Conservation (phyloP, 371 early-diverging fungal genomes). For the Rhizomucor miehei region DNA sequence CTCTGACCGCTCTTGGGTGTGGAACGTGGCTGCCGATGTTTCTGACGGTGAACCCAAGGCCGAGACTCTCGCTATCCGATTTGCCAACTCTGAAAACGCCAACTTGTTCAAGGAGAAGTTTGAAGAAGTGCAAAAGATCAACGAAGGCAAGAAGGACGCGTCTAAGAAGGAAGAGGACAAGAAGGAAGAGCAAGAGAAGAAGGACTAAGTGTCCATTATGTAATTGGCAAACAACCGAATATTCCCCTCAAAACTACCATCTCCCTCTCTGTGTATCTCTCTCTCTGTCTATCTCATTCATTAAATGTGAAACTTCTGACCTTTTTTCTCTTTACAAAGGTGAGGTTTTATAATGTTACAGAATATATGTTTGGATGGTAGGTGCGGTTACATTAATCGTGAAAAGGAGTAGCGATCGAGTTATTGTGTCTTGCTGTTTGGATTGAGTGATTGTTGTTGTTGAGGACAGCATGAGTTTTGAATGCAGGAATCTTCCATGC, state of each 20-base stretch:
- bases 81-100: constrained; percentile 89
- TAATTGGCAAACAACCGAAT: too few relatives aligned
- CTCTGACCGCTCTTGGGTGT: constrained; percentile 98
- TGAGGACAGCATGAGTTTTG: constrained; percentile 27
- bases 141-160: constrained; percentile 13
- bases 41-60: constrained; percentile 84
- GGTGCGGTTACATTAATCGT: too few relatives aligned
- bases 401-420: too few relatives aligned
- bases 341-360: too few relatives aligned
- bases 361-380: too few relatives aligned
- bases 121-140: constrained; percentile 42
- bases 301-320: too few relatives aligned
- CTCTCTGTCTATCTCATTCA: too few relatives aligned
- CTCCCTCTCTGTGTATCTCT: too few relatives aligned
- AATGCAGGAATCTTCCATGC: constrained; percentile 23
- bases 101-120: constrained; percentile 54
- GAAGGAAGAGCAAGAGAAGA: constrained; percentile 28
- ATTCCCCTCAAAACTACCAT: too few relatives aligned
- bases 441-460: not conserved
- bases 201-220: constrained; percentile 8
- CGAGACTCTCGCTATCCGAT: constrained; percentile 93
- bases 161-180: constrained; percentile 14
- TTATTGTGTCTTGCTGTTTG: too few relatives aligned
- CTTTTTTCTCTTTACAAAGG: too few relatives aligned
- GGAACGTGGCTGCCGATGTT: constrained; percentile 84